These are phyloP conservation scores for Cryphonectria parasitica DNA, from an alignment of 2,329 filamentous ascomycete species.

Conservation along the genomic window DNA sequence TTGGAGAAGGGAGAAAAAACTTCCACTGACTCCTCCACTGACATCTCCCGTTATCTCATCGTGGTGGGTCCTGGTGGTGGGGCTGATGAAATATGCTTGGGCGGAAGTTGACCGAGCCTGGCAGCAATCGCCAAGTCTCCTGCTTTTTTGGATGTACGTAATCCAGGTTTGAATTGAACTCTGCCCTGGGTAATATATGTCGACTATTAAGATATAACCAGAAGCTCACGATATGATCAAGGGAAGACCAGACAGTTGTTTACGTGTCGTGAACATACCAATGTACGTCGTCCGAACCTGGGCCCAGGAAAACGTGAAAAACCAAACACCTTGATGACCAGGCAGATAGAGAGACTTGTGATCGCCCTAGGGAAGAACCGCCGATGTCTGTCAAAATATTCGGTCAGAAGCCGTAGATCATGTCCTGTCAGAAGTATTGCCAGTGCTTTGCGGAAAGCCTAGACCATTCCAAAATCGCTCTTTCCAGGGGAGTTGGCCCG, in stretches of 20 bases:
- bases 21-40: slow-evolving; percentile 23
- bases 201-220: neutral
- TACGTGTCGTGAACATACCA: neutral
- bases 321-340: neutral
- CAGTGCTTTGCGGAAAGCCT: neutral
- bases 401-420: slow-evolving; percentile 7
- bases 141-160: neutral
- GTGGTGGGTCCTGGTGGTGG: slow-evolving; percentile 16
- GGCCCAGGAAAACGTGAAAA: neutral
- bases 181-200: neutral
- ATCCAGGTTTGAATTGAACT: neutral
- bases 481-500: neutral
- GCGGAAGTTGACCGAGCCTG: slow-evolving; percentile 25
- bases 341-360: neutral
- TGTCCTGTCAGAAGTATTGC: neutral
- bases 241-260: neutral
- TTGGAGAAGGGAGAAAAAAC: slow-evolving; percentile 12
- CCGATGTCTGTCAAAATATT: neutral
- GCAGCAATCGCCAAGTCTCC: neutral
- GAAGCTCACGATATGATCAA: neutral
- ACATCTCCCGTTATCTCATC: slow-evolving; percentile 26
- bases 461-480: neutral
- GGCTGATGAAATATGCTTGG: neutral
- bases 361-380: slow-evolving; percentile 1
- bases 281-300: neutral